A percentile compares a stretch with the other conserved stretches of the same genome.
These are phyloP conservation scores for Ananas comosus DNA, from an alignment of 176 grass and related monocot genomes.

Conservation along the genomic window DNA sequence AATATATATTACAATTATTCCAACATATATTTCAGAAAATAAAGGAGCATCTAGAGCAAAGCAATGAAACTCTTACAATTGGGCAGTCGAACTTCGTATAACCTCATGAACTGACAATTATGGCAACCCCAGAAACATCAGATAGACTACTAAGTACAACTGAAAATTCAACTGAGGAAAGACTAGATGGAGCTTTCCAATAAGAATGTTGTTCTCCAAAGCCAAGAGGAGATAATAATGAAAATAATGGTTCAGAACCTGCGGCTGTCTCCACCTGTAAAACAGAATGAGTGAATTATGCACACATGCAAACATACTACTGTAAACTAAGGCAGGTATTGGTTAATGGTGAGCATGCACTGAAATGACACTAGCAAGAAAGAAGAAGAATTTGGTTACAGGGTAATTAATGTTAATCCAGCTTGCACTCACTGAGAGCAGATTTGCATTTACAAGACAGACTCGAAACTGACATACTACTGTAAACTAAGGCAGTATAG, in stretches of 20 bases:
- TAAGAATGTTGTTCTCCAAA: slow-evolving; percentile 51
- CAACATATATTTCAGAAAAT: slow-evolving; percentile 14
- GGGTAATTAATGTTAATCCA: too few relatives aligned
- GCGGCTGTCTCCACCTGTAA: slow-evolving; percentile 61
- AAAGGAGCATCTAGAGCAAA: background rate
- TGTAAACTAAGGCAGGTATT: too few relatives aligned
- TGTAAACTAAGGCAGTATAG: too few relatives aligned
- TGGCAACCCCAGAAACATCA: slow-evolving; percentile 74
- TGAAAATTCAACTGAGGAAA: slow-evolving; percentile 63
- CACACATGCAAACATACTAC: background rate
- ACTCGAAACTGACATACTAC: too few relatives aligned
- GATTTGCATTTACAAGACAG: too few relatives aligned
- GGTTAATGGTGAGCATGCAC: too few relatives aligned
- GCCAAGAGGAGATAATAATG: slow-evolving; percentile 77
- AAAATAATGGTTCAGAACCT: slow-evolving; percentile 66
- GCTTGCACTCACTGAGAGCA: too few relatives aligned
- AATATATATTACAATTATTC: background rate
- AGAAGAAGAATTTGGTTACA: too few relatives aligned
- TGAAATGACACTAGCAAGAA: too few relatives aligned
- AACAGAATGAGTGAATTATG: slow-evolving; percentile 14
- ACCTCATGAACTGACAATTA: slow-evolving; percentile 90
- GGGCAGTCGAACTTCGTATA: slow-evolving; percentile 76
- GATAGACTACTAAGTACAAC: slow-evolving; percentile 91
- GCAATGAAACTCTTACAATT: slow-evolving; percentile 48
- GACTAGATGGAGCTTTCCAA: slow-evolving; percentile 66